Conservation (phyloP, 23 red algal species). For the Agarophyton chilense region DNA sequence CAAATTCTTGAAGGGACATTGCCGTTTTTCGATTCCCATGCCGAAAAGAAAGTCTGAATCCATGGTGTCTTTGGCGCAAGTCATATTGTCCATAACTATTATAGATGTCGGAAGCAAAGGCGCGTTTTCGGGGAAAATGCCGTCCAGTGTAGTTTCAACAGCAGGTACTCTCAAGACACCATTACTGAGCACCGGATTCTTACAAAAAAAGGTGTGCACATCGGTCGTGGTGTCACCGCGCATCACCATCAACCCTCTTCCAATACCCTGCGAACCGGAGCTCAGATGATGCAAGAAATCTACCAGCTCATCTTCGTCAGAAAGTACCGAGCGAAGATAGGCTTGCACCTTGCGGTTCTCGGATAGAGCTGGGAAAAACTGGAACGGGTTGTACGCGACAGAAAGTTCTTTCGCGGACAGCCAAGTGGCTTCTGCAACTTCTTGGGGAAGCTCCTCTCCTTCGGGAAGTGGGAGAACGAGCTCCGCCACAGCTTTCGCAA, state of each 20-base stretch:
- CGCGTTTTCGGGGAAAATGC: slow-evolving; percentile 9
- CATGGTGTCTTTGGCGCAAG: not conserved
- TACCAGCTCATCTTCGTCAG: not conserved
- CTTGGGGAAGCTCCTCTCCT: not conserved
- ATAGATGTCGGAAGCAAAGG: not conserved
- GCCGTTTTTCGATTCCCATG: slow-evolving; percentile 15
- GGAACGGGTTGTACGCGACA: not conserved
- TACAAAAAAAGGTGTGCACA: not conserved
- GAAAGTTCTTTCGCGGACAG: not conserved
- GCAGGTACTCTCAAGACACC: not conserved
- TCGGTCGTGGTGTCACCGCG: not conserved
- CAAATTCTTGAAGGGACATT: slow-evolving; percentile 27
- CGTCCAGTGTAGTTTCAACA: slow-evolving; percentile 16
- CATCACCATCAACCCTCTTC: slow-evolving; percentile 5
- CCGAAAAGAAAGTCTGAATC: slow-evolving; percentile 20
- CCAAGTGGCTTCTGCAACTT: not conserved
- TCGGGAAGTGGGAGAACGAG: not conserved
- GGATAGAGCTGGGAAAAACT: not conserved
- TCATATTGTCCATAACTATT: not conserved
- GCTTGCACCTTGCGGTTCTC: slow-evolving; percentile 21
- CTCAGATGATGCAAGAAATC: slow-evolving; percentile 24
- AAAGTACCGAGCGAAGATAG: not conserved
- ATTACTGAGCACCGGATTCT: not conserved
- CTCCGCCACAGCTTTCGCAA: not conserved
- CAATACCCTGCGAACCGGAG: slow-evolving; percentile 15